A percentile compares a stretch with the other conserved stretches of the same genome.
These are phyloP conservation scores for Collybia sordida DNA, from an alignment of 768 basidiomycete species.

Conservation along the genomic window DNA sequence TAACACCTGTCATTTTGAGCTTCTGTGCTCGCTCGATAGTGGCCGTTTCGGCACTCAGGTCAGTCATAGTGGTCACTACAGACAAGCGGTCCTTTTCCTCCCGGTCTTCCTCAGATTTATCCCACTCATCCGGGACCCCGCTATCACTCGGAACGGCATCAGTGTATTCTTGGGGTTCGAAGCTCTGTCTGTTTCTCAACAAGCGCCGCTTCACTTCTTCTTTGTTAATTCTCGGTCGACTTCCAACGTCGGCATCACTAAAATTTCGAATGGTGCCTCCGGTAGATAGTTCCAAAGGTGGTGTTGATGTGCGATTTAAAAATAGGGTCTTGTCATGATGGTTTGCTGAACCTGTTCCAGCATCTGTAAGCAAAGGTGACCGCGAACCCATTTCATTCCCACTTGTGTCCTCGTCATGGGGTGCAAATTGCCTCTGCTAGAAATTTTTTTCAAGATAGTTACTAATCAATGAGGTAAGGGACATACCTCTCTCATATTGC, in stretches of 20 bases:
- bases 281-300: background rate
- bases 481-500: background rate
- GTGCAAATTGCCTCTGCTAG: too few species aligned
- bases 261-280: background rate
- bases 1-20: slow-evolving; percentile 22
- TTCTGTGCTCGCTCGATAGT: slow-evolving; percentile 50
- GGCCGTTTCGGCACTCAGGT: slow-evolving; percentile 49
- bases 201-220: slow-evolving; percentile 50
- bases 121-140: background rate
- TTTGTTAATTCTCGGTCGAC: slow-evolving; percentile 45
- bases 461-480: background rate
- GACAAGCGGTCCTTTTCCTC: slow-evolving; percentile 39
- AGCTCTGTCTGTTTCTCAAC: slow-evolving; percentile 42
- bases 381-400: too few species aligned
- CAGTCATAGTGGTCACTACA: slow-evolving; percentile 37
- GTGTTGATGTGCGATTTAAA: background rate
- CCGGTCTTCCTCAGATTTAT: slow-evolving; percentile 16
- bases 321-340: background rate
- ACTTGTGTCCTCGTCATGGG: too few species aligned
- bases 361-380: too few species aligned
- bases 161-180: slow-evolving; percentile 33
- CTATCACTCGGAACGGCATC: slow-evolving; percentile 1
- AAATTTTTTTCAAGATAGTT: too few species aligned
- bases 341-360: too few species aligned
- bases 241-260: background rate